A percentile compares a stretch with the other conserved stretches of the same genome.
These are phyloP conservation scores for Dentipellis fragilis DNA, from an alignment of 768 basidiomycete genomes.

Conservation along the genomic window DNA sequence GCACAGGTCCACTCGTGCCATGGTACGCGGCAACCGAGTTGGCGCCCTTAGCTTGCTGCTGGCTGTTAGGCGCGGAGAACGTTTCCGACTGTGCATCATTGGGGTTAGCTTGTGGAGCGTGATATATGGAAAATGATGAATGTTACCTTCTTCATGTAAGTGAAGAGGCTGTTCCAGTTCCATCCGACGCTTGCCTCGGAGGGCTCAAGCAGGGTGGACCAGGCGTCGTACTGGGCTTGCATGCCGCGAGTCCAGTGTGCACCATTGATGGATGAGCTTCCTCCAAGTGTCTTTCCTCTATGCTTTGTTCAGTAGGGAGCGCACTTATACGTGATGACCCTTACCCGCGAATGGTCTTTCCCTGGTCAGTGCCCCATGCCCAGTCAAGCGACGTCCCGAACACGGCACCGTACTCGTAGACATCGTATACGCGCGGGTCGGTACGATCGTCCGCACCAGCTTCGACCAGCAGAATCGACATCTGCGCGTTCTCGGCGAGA, in stretches of 20 bases:
- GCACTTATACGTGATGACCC: not conserved
- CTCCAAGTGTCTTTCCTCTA: constrained; percentile 33
- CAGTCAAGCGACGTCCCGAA: not conserved
- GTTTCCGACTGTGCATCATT: not conserved
- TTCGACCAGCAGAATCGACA: not conserved
- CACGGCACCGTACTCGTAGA: not conserved
- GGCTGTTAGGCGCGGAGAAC: not conserved
- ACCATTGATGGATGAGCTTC: constrained; percentile 36
- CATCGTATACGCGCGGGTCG: not conserved
- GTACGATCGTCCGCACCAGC: not conserved
- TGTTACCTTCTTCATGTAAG: not conserved
- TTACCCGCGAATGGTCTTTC: not conserved
- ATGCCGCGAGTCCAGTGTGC: constrained; percentile 35
- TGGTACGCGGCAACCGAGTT: constrained; percentile 34
- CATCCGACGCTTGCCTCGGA: constrained; percentile 18
- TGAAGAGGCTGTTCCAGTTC: constrained; percentile 8
- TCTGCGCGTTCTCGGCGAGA: not conserved
- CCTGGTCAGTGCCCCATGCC: not conserved
- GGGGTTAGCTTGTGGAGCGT: not conserved
- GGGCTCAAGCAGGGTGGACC: constrained; percentile 24
- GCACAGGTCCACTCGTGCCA: constrained; percentile 42
- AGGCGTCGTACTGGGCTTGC: constrained; percentile 34
- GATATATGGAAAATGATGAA: not conserved
- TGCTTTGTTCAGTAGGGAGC: not conserved
- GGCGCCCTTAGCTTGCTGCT: not conserved